Evolutionary conservation across 176 grass and related monocot genomes (phyloP), one percentile per base, ranked within the genome.

Genomic region (Lolium perenne): DNA sequence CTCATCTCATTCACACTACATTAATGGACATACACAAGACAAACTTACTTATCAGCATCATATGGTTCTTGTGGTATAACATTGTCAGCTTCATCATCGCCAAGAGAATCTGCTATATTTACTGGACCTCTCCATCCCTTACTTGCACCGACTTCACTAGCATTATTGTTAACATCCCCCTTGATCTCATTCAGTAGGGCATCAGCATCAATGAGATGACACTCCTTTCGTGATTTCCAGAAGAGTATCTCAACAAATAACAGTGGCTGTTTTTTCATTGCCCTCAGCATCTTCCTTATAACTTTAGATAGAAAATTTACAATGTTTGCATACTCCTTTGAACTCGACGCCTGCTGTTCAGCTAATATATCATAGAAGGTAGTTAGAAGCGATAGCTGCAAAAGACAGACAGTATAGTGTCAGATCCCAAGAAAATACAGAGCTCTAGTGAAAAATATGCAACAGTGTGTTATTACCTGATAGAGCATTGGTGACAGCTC

Each of bases 91-190:
- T 98, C 96, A 72, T 98, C 96, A 76, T 98, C 96, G 66, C 96
- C 96, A 87, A 98, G 93, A 74, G 96, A 98, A 87, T 98, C 96
- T 81, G 93, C 91, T 87, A 98, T 94, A 80, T 87, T 98, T 88
- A 84, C 85, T 80, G 81, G 74, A 69, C 73, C 87, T 81, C 55
- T 48, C 71, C 86, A 84, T 84, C 60, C 84, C 7, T 84, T 85
- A 71, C 65, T 84, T 82, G 91, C 86, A 80, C 83, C 80, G 84
- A 79, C 80, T 76, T 53, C 89, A 76, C 81, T 80, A 50, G 25
- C 67, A 54, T 87, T 82, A 74, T 79, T 87, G 74, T 81, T 87
- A 74, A 8, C 64, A 82, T 89, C 92, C 72, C 86, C 92, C 90
- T 83, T 91, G 20, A 94, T 29, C 23, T 92, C 91, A 86, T 74